Base-by-base conservation (phyloP, 768 basidiomycete genomes). In the Fibroporia radiculosa region DNA sequence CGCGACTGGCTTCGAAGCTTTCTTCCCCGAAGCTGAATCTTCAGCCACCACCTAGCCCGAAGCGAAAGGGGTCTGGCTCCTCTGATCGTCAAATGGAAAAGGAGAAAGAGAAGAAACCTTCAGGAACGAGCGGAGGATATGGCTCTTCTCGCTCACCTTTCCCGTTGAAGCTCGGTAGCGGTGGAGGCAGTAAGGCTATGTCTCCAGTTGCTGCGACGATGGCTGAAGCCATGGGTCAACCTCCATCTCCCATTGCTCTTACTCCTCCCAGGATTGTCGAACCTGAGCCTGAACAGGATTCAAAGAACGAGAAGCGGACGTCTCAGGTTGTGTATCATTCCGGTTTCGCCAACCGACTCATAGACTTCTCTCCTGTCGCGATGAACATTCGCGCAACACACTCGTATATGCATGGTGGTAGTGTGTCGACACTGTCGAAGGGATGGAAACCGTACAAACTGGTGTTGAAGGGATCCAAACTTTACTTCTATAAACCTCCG, bases 381-480 rank as follows among this genome's bases (percentile, higher is more conserved):
- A 60, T 51, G 37, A 56, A 57, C 43, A 45, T 51, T 14, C 55
- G 56, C 16, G 56, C 54, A 4, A 53, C 51, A 20, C 58, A 60
- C 26, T 48, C 59, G 13, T 63, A 61, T 26, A 52, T 54, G 50
- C 40, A 51, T 20, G 58, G 55, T 14, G 48, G 48, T 12, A 42
- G 54, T 7, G 50, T 49, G 5, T 48, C 52, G 16, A 49, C 54
- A 13, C 56, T 62, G 8, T 53, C 59, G 16, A 89, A 89, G 53
- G 79, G 79, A 0, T 93, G 91, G 91, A 93, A 92, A 59, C 78
- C 86, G 4, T 88, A 76, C 68, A 91, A 92, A 61, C 72, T 84
- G 35, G 83, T 89, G 53, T 66, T 93, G 22, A 84, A 87, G 56
- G 91, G 90, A 5, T 77, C 83, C 11, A 93, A 93, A 60, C 55